Conservation (phyloP, 345 rosid genomes). For the Rhodomyrtus tomentosa region DNA sequence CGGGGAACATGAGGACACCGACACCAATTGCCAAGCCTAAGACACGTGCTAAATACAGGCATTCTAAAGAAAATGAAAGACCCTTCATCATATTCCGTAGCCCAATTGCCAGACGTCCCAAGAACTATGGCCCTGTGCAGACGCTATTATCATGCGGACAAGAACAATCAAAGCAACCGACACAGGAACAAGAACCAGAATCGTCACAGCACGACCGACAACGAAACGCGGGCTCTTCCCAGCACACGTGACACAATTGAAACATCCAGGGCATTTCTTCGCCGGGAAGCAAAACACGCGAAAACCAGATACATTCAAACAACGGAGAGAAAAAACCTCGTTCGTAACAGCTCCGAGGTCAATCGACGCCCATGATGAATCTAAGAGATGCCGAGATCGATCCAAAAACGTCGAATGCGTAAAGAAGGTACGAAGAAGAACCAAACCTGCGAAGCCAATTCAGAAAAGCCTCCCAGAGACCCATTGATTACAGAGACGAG, state of each 20-base stretch:
- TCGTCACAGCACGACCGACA: background rate
- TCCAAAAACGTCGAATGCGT: background rate
- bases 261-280: background rate
- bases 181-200: background rate
- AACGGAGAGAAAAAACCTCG: background rate
- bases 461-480: conserved; percentile 64
- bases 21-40: background rate
- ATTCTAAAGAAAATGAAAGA: background rate
- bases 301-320: background rate
- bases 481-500: conserved; percentile 14
- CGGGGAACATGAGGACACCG: background rate
- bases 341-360: background rate
- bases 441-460: conserved; percentile 69
- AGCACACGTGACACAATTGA: background rate
- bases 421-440: background rate
- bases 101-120: background rate
- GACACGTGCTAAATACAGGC: background rate
- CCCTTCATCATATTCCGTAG: background rate
- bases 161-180: background rate
- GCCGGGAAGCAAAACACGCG: background rate
- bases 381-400: background rate
- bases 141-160: background rate
- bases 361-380: background rate
- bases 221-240: background rate
- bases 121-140: background rate